A percentile compares a stretch with the other conserved stretches of the same genome.
Conservation (phyloP, 805 yeast species). For the Wickerhamomyces sydowiorum region DNA sequence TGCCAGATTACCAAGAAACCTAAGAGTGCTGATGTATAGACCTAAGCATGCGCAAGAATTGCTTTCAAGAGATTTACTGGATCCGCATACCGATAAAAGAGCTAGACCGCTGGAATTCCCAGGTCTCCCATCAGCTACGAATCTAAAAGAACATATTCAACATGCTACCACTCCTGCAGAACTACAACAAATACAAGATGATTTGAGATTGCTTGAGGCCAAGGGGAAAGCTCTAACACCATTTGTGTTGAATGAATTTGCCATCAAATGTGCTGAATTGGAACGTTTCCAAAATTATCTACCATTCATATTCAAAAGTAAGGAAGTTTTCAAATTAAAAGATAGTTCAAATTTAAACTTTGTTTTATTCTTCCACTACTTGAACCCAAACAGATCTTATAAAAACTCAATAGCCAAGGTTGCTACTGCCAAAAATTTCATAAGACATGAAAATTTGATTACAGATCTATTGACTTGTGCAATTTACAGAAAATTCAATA, state of each 20-base stretch:
- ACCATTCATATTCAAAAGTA: slow-evolving; percentile 9
- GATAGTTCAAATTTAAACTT: slow-evolving; percentile 13
- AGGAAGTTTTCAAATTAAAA: neutral
- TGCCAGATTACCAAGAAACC: slow-evolving; percentile 25
- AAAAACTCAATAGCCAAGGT: slow-evolving; percentile 9
- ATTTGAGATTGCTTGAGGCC: slow-evolving; percentile 13
- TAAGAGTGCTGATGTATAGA: slow-evolving; percentile 35
- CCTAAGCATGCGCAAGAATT: slow-evolving; percentile 32
- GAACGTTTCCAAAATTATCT: slow-evolving; percentile 18
- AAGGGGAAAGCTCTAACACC: slow-evolving; percentile 16
- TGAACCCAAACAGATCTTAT: slow-evolving; percentile 15
- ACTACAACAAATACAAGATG: slow-evolving; percentile 8
- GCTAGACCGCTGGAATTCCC: slow-evolving; percentile 29
- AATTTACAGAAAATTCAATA: slow-evolving; percentile 8
- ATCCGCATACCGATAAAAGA: slow-evolving; percentile 26
- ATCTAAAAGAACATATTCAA: slow-evolving; percentile 21
- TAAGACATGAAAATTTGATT: slow-evolving; percentile 5
- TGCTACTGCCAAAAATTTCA: slow-evolving; percentile 8
- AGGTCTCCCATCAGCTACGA: slow-evolving; percentile 21
- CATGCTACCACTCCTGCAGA: slow-evolving; percentile 15
- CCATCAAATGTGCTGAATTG: slow-evolving; percentile 18
- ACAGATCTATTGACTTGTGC: slow-evolving; percentile 15
- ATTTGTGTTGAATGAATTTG: slow-evolving; percentile 13
- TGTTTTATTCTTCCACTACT: slow-evolving; percentile 15
- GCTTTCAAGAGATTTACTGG: slow-evolving; percentile 33